Base-by-base conservation (phyloP, 2,329 filamentous ascomycete species). In the Colletotrichum spinosum region DNA sequence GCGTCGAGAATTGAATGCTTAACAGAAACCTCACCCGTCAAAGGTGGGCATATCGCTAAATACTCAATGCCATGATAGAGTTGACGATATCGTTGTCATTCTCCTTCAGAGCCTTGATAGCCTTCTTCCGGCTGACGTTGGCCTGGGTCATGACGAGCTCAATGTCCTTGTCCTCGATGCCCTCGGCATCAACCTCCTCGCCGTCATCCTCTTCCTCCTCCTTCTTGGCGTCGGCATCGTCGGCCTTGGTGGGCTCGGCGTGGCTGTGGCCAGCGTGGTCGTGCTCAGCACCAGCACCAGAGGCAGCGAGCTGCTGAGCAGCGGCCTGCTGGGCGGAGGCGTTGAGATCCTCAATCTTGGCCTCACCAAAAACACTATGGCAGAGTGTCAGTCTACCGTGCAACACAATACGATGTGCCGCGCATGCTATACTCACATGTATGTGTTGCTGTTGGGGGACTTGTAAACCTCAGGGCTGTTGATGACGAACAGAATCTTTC, bases 41-140 rank as follows among this genome's bases (percentile, higher is more conserved):
- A 25, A 39, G n/a, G 49, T n/a, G 52, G 50, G 44, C 44, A 33
- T 49, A 58, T 62, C 57, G 59, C 79, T 85, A 94, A 86, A 93
- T 90, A 86, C 92, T 94, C 80, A 99, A 85, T 73, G 95, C 94
- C 96, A 99, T 99, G 85, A 99, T 99, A 75, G 96, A 97, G 88
- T 99, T 99, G 86, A 99, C 96, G 84, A 99, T 99, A 80, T 99
- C 96, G 77, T 98, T 97, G 84, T 98, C 95, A 79, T 99, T 99
- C 86, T 98, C 96, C 86, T 94, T 94, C 78, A 99, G 88, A 62
- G 97, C 96, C 86, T 98, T 99, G 85, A 99, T 89, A 68, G 96
- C 96, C 90, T 98, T 98, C 86, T 97, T 97, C 81, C 96, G 89
- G 74, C 93, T 97, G 75, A 99, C 97, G 76, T 86, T 96, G 74